A percentile compares a stretch with the other conserved stretches of the same genome.
Conservation (phyloP, 2,329 filamentous ascomycete species). For the Aspergillus persii region DNA sequence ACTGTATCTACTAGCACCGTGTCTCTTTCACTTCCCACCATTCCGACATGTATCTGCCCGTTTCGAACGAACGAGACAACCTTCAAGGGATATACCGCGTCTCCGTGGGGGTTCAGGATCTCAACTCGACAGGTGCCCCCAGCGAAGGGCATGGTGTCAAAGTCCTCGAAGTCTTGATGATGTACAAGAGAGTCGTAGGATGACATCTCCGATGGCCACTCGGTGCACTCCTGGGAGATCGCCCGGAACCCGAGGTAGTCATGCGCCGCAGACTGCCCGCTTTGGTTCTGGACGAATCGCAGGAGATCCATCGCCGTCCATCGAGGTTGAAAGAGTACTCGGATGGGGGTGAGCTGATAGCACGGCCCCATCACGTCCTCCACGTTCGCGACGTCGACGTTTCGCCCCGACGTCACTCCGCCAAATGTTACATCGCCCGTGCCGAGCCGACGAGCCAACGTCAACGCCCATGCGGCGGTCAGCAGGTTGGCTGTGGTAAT, state of each 20-base stretch:
- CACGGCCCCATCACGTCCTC: conserved; percentile 61
- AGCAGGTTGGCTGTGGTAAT: conserved; percentile 61
- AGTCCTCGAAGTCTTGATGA: conserved; percentile 61
- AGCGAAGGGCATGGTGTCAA: conserved; percentile 50
- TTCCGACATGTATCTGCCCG: conserved; percentile 59
- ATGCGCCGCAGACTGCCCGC: conserved; percentile 51
- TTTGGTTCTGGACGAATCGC: conserved; percentile 51
- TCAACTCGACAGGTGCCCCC: conserved; percentile 48
- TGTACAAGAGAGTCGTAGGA: conserved; percentile 57
- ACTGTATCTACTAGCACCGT: conserved; percentile 51
- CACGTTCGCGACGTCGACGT: conserved; percentile 52
- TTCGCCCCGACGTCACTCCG: conserved; percentile 62
- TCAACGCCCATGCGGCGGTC: conserved; percentile 62
- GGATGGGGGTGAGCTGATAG: conserved; percentile 54
- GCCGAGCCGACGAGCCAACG: conserved; percentile 52
- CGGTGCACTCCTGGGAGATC: conserved; percentile 48
- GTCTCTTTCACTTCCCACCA: conserved; percentile 54
- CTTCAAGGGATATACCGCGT: conserved; percentile 37
- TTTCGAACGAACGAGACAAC: conserved; percentile 48
- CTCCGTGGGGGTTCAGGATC: conserved; percentile 59
- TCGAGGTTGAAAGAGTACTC: conserved; percentile 50
- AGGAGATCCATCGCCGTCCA: conserved; percentile 53
- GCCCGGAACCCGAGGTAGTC: conserved; percentile 54
- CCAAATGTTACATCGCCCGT: conserved; percentile 60
- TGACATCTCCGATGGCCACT: conserved; percentile 39